Conservation (phyloP, 2,329 filamentous ascomycete species). For the Phyllosticta ampelicida region DNA sequence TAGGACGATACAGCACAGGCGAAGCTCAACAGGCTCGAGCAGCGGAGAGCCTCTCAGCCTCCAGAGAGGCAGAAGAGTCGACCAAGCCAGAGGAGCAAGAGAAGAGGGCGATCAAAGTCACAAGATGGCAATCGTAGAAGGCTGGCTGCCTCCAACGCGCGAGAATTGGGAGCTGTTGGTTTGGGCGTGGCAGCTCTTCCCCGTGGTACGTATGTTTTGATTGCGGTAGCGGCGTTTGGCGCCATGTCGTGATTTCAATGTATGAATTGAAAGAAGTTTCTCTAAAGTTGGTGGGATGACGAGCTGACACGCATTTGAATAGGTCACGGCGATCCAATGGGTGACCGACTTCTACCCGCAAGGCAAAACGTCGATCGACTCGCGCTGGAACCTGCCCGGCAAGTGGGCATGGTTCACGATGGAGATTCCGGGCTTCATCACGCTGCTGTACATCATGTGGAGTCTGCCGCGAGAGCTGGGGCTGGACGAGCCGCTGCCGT, state of each 20-base stretch:
- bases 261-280: too few species aligned
- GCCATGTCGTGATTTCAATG: too few species aligned
- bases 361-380: slow-evolving; percentile 76
- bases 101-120: too few species aligned
- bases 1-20: too few species aligned
- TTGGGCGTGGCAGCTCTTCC: slow-evolving; percentile 40
- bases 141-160: slow-evolving; percentile 38
- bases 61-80: not conserved
- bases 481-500: slow-evolving; percentile 49
- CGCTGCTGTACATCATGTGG: slow-evolving; percentile 67
- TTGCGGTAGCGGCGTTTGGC: not conserved
- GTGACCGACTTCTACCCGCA: slow-evolving; percentile 68
- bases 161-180: slow-evolving; percentile 40
- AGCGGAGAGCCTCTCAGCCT: not conserved
- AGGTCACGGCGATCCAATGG: slow-evolving; percentile 71
- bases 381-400: slow-evolving; percentile 75
- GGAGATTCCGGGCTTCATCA: slow-evolving; percentile 70
- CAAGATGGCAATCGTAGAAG: slow-evolving; percentile 34
- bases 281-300: not conserved
- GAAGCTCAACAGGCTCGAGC: too few species aligned
- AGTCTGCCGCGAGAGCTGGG: slow-evolving; percentile 51
- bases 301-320: not conserved
- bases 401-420: slow-evolving; percentile 79
- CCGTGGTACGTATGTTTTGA: slow-evolving; percentile 29
- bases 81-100: not conserved